Evolutionary conservation across 2,329 filamentous ascomycete species (phyloP).

Genomic region (Beauveria sp.): DNA sequence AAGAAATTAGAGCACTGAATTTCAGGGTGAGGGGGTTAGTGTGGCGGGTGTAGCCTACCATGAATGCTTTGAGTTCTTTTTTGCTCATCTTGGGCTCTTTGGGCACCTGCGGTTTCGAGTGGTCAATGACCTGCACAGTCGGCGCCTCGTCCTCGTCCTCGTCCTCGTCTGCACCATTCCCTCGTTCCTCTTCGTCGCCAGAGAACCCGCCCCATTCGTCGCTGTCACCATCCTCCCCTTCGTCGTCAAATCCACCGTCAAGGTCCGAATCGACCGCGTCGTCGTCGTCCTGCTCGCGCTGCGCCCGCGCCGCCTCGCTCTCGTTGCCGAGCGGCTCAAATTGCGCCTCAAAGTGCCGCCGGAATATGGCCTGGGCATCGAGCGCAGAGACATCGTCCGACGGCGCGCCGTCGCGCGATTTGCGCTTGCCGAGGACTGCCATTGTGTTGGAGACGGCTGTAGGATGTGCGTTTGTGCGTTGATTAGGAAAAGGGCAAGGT

Average conservation of each 20-base stretch:
- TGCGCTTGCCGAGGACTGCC: conserved; percentile 44
- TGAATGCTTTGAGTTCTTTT: conserved; percentile 69
- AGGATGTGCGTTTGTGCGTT: background rate
- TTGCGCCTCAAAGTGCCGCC: conserved; percentile 77
- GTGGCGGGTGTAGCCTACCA: conserved; percentile 39
- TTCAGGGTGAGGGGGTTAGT: background rate
- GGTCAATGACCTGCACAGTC: conserved; percentile 54
- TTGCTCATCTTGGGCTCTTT: conserved; percentile 47
- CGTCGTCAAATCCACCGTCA: conserved; percentile 19
- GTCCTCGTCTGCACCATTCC: conserved; percentile 15
- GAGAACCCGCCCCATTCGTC: conserved; percentile 18
- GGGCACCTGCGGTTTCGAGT: conserved; percentile 37
- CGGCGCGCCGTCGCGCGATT: conserved; percentile 17
- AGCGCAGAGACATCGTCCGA: conserved; percentile 27
- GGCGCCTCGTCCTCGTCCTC: conserved; percentile 13
- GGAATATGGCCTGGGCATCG: conserved; percentile 67
- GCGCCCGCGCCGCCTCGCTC: conserved; percentile 21
- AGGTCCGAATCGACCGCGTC: conserved; percentile 23
- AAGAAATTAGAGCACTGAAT: conserved; percentile 6
- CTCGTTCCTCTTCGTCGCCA: conserved; percentile 17
- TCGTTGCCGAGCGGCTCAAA: conserved; percentile 63
- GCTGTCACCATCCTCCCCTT: conserved; percentile 24
- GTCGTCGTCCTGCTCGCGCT: conserved; percentile 22
- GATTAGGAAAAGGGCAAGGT: too few relatives aligned
- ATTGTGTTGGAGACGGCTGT: conserved; percentile 21